Evolutionary conservation across 352 stramenopile genomes (phyloP).

Genomic region (Globisporangium carolinianum): DNA sequence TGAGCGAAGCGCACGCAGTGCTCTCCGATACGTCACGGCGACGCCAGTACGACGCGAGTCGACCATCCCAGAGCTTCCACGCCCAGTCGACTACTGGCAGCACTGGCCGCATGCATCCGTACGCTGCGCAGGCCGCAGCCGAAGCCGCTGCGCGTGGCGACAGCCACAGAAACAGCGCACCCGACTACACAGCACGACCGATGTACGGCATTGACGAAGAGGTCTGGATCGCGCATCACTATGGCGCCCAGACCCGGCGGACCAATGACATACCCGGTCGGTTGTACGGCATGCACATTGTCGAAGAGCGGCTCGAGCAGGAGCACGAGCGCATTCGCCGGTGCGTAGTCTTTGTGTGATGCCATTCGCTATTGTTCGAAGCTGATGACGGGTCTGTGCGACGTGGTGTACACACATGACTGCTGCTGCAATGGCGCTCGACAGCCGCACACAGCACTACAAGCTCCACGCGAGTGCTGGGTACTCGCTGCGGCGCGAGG

Average conservation of each 20-base stretch:
- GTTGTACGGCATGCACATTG: slow-evolving; percentile 70
- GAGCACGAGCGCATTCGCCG: slow-evolving; percentile 59
- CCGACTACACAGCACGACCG: slow-evolving; percentile 8
- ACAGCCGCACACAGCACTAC: slow-evolving; percentile 60
- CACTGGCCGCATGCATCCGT: slow-evolving; percentile 35
- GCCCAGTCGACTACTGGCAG: slow-evolving; percentile 31
- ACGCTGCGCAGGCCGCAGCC: slow-evolving; percentile 27
- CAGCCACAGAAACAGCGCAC: background rate
- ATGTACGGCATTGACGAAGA: slow-evolving; percentile 81
- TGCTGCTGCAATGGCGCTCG: background rate
- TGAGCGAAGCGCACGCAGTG: slow-evolving; percentile 71
- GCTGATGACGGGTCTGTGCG: background rate
- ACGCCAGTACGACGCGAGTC: slow-evolving; percentile 56
- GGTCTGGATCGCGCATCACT: slow-evolving; percentile 81
- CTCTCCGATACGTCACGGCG: slow-evolving; percentile 59
- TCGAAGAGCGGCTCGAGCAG: slow-evolving; percentile 59
- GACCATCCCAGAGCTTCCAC: slow-evolving; percentile 34
- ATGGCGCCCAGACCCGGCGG: slow-evolving; percentile 49
- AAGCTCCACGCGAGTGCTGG: slow-evolving; percentile 55
- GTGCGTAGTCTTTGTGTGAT: slow-evolving; percentile 10
- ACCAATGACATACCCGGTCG: slow-evolving; percentile 31
- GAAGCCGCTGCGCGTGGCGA: slow-evolving; percentile 21
- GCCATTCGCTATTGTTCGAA: background rate
- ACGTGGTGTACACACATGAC: background rate
- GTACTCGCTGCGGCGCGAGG: slow-evolving; percentile 73